Base-by-base conservation (phyloP, 805 yeast genomes). In the Deakozyma indianensis region DNA sequence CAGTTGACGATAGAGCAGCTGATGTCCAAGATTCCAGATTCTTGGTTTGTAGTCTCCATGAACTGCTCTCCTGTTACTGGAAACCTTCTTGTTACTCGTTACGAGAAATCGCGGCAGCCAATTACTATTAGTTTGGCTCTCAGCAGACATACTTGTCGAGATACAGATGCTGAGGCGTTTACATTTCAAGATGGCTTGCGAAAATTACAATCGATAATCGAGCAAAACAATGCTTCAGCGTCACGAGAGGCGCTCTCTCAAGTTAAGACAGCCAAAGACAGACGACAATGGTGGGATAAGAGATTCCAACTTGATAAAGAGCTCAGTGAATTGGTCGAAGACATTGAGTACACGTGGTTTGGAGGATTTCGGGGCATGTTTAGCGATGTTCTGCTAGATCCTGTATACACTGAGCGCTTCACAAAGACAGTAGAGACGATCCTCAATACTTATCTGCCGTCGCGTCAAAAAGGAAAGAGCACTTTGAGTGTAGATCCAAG, bases 301-400 rank as follows among this genome's bases (percentile, higher is more conserved):
- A 65, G 96, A 43, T 75, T 74, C 46, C 62, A 60, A 0, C 63
- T 87, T 16, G 96, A 90, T 58, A 58, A 65, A 7, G 60, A 70
- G 42, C 56, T 90, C 44, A 59, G 70, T 35, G 60, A 59, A 1
- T 59, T 87, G n/a, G 57, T 90, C n/a, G 53, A 58, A 1, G 65
- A 66, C 25, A 70, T 84, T 5, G 90, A 85, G 45, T 58, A 59
- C 21, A 63, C 66, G 46, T 84, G 96, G 88, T 63, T 90, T 29
- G 86, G 90, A 14, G 94, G 90, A 0, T 83, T 86, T 51, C 64
- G 64, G 44, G 79, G 87, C 0, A 56, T 85, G 2, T 80, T 88
- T 56, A 63, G 66, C 35, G 62, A 64, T 1, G 50, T 50, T 5
- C 52, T 53, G 2, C 50, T 63, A 1, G 59, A 65, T 15, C 46